Base-by-base conservation (phyloP, 108 stramenopile genomes). In the Cylindrotheca fusiformis region DNA sequence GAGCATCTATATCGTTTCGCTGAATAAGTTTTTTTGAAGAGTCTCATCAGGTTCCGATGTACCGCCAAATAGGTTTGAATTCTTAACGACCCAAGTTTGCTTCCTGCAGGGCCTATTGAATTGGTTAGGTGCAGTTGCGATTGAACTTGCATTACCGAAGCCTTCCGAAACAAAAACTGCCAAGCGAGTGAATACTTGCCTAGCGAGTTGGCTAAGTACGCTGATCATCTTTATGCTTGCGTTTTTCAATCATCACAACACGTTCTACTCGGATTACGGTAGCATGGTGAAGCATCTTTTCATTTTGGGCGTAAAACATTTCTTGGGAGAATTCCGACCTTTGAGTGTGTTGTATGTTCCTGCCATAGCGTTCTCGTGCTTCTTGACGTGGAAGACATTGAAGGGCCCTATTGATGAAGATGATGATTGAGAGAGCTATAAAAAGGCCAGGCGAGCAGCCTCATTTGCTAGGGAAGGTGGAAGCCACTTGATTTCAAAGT, bases 71-170 rank as follows among this genome's bases (percentile, higher is more conserved):
- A 69, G 69, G 27, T 62, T 79, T 48, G 78, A 83, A 55, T 79
- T 71, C 29, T 55, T 83, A 58, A 69, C 78, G 0, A 67, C 64
- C 3, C 75, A 64, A 45, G 63, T 79, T 19, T 55, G 61, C 19
- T 83, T 83, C 49, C 58, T 83, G 14, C 78, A 83, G 52, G 82
- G 82, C 10, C 55, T 83, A 4, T 52, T 83, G 23, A 48, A 79
- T 53, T 83, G 82, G 82, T 49, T 83, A n/a, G 78, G 48, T 10
- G 63, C 71, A 24, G 75, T 80, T 1, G 73, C 72, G 1, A 33
- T 74, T 8, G 72, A 82, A 36, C 50, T 76, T 14, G 14, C 67
- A 5, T 29, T 83, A 21, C 76, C 70, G 6, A 60, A 67, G 29
- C 47, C 28, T 12, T 47, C 14, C 1, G 83, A 79, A 54, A 61